A percentile compares a stretch with the other conserved stretches of the same genome.
Conservation (phyloP, 2,329 filamentous ascomycete species). For the Zalaria sp. region DNA sequence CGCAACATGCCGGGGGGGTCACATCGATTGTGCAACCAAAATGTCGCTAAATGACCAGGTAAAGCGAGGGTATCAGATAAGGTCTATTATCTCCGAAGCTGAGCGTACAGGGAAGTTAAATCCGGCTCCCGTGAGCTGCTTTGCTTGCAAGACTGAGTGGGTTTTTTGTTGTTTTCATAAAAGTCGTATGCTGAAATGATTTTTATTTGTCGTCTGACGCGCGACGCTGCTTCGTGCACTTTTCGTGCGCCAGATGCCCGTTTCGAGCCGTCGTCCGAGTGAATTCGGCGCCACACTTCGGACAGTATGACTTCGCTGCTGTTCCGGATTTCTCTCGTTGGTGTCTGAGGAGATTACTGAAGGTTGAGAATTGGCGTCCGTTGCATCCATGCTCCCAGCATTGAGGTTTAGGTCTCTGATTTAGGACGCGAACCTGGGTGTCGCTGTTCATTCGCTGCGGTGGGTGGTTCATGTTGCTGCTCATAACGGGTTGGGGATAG, state of each 20-base stretch:
- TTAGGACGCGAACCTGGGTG: conserved; percentile 18
- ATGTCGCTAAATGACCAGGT: background rate
- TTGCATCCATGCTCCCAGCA: conserved; percentile 98
- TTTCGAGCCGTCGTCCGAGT: conserved; percentile 80
- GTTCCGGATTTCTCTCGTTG: conserved; percentile 91
- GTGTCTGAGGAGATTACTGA: conserved; percentile 85
- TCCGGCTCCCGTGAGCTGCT: background rate
- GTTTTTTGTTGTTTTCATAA: background rate
- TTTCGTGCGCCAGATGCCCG: conserved; percentile 74
- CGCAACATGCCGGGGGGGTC: background rate
- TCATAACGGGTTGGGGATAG: conserved; percentile 5
- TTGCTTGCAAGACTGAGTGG: background rate
- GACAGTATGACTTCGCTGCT: conserved; percentile 75
- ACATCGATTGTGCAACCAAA: too few species aligned
- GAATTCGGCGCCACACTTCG: conserved; percentile 85
- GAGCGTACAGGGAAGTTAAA: background rate
- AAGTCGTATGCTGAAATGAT: background rate
- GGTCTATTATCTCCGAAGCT: background rate
- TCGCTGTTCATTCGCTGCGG: conserved; percentile 7
- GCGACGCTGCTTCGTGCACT: conserved; percentile 63
- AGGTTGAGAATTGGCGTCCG: conserved; percentile 87
- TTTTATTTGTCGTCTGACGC: conserved; percentile 22
- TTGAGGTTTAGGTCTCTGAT: conserved; percentile 62
- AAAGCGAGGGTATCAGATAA: conserved; percentile 5
- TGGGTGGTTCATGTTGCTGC: conserved; percentile 1